Evolutionary conservation across 2,329 filamentous ascomycete genomes (phyloP).

Genomic region (Aspergillus floridensis): DNA sequence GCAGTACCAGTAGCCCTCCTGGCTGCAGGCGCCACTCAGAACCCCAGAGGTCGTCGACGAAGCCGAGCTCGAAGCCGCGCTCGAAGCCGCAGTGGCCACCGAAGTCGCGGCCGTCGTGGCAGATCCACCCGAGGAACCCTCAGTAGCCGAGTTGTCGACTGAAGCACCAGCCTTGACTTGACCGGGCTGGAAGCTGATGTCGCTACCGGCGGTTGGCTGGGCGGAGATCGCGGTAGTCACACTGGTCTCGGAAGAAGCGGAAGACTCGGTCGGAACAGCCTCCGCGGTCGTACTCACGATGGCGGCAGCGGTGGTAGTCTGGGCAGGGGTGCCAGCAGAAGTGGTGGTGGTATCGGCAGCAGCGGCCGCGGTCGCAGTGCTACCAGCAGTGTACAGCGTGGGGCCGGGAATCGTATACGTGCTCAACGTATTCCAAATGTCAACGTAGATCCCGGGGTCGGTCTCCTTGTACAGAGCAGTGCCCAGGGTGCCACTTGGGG

Average conservation of each 20-base stretch:
- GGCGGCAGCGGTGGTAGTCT: background rate
- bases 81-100: background rate
- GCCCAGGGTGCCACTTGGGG: constrained; percentile 47
- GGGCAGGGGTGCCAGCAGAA: background rate
- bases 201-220: background rate
- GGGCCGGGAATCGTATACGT: constrained; percentile 53
- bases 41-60: background rate
- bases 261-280: background rate
- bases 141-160: background rate
- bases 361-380: background rate
- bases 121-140: background rate
- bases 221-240: background rate
- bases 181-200: background rate
- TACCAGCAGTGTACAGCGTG: constrained; percentile 17
- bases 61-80: background rate
- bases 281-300: background rate
- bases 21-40: constrained; percentile 14
- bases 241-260: background rate
- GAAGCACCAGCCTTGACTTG: background rate
- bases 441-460: constrained; percentile 56
- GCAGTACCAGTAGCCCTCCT: constrained; percentile 20
- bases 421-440: constrained; percentile 51
- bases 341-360: background rate
- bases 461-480: constrained; percentile 53
- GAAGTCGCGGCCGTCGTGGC: background rate